phyloP scores from a whole-genome alignment of 2,329 filamentous ascomycete species.

The Colletotrichum nymphaeae region DNA sequence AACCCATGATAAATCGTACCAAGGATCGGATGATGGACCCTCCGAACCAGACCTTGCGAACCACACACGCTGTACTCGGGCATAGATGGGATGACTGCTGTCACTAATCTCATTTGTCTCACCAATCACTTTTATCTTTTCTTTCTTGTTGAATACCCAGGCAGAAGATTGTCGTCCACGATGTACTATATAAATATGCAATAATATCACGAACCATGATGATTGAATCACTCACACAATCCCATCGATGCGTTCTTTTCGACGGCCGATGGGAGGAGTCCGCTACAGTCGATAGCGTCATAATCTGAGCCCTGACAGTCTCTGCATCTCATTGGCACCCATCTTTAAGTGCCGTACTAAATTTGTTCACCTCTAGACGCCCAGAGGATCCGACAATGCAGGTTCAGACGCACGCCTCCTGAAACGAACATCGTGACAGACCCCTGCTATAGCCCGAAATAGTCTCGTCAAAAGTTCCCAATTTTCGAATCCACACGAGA shows the following conservation, averaged over 20 bases:
- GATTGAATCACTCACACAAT: not conserved
- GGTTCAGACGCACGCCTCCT: not conserved
- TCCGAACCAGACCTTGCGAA: not conserved
- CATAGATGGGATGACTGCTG: not conserved
- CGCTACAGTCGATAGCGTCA: not conserved
- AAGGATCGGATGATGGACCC: not conserved
- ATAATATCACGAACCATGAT: not conserved
- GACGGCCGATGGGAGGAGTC: not conserved
- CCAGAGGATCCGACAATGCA: not conserved
- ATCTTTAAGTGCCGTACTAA: not conserved
- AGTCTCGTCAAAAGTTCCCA: not conserved
- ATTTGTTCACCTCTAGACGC: not conserved
- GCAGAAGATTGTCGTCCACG: not conserved
- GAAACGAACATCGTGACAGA: conserved; percentile 4
- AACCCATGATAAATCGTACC: not conserved
- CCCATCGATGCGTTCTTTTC: too few relatives aligned
- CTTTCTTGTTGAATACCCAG: not conserved
- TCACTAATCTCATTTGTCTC: not conserved
- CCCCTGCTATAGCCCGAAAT: not conserved
- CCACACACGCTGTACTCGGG: not conserved
- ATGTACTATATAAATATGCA: not conserved
- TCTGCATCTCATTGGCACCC: not conserved
- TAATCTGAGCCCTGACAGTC: not conserved
- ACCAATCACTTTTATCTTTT: not conserved
- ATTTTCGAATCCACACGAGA: not conserved